A percentile compares a stretch with the other conserved stretches of the same genome.
Evolutionary conservation across 768 basidiomycete genomes (phyloP).

Genomic region (Baorangia bicolor): DNA sequence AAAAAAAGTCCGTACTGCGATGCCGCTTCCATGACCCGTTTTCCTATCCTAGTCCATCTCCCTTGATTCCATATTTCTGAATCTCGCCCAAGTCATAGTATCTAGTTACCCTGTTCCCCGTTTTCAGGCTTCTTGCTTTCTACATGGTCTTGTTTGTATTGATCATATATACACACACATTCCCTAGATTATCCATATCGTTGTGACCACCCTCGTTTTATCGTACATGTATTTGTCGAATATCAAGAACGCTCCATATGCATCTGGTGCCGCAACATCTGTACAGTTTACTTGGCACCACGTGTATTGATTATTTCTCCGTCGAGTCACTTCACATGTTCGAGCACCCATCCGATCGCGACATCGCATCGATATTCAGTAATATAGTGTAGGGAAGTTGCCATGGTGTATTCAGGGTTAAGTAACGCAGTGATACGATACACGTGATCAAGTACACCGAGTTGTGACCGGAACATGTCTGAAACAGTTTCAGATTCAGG

Average conservation of each 20-base stretch:
- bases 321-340: neutral
- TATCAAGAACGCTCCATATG: neutral
- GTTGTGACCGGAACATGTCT: neutral
- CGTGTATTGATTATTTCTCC: too few relatives aligned
- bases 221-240: constrained; percentile 17
- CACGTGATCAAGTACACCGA: neutral
- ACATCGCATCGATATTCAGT: neutral
- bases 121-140: constrained; percentile 9
- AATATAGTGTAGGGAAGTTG: too few relatives aligned
- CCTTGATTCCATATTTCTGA: neutral
- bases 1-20: neutral
- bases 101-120: constrained; percentile 10
- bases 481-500: neutral
- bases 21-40: neutral
- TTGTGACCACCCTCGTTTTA: constrained; percentile 16
- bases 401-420: neutral
- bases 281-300: neutral
- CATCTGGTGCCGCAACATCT: neutral
- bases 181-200: constrained; percentile 13
- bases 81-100: neutral
- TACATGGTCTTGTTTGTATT: constrained; percentile 12
- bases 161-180: constrained; percentile 8
- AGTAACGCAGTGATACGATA: neutral
- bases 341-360: neutral
- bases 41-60: neutral